These are phyloP conservation scores for Bidens hawaiensis DNA, from an alignment of 140 eudicot genomes.

Conservation along the genomic window DNA sequence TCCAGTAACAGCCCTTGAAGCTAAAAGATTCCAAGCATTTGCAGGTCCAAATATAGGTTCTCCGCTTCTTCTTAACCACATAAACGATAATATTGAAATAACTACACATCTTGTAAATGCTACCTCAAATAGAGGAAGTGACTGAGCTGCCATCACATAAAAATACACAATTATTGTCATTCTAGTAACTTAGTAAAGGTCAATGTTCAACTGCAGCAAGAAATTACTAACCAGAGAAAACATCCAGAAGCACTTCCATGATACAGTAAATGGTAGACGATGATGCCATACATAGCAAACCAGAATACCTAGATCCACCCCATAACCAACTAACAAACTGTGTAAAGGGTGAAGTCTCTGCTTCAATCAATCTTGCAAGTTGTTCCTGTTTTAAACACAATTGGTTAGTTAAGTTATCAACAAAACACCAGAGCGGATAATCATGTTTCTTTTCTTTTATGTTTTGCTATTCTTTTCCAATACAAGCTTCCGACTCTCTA, in stretches of 20 bases:
- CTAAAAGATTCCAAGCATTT: conserved; percentile 47
- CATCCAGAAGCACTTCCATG: conserved; percentile 57
- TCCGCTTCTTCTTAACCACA: conserved; percentile 55
- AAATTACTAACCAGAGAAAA: conserved; percentile 51
- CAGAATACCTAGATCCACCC: conserved; percentile 75
- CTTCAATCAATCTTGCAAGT: conserved; percentile 35
- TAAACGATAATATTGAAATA: conserved; percentile 40
- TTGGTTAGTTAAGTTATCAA: neutral
- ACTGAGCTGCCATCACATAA: conserved; percentile 47
- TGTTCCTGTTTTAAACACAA: conserved; percentile 44
- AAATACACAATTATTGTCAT: neutral
- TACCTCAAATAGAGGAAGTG: conserved; percentile 60
- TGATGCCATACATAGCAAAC: conserved; percentile 47
- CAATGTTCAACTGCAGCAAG: neutral
- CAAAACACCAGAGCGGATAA: neutral
- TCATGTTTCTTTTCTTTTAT: no score
- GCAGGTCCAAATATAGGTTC: conserved; percentile 64
- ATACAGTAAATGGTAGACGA: conserved; percentile 46
- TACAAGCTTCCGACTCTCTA: no score
- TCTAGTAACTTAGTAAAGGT: neutral
- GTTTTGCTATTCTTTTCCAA: no score
- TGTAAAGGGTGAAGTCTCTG: conserved; percentile 41
- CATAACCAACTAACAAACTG: conserved; percentile 52
- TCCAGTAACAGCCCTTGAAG: conserved; percentile 57
- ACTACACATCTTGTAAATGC: conserved; percentile 62